Evolutionary conservation across 805 yeast species (phyloP).

Genomic region (Helenozyma rhizophorensis): DNA sequence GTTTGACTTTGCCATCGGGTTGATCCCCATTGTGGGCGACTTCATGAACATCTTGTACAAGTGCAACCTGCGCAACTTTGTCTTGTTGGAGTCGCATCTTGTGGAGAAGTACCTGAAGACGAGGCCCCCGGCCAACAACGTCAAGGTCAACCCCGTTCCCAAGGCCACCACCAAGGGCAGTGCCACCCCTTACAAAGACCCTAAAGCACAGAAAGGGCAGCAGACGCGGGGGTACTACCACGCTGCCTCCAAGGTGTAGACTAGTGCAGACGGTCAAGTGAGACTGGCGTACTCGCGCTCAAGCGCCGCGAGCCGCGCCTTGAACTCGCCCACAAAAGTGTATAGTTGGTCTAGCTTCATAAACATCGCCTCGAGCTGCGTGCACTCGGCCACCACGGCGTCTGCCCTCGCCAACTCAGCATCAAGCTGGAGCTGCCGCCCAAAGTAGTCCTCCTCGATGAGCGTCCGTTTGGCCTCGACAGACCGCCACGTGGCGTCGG

Average conservation of each 20-base stretch:
- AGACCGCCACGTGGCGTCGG: slow-evolving; percentile 34
- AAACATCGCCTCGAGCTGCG: slow-evolving; percentile 48
- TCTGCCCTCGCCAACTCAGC: slow-evolving; percentile 38
- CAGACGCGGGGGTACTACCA: slow-evolving; percentile 1
- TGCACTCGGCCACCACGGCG: slow-evolving; percentile 39
- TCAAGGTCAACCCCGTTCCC: background rate
- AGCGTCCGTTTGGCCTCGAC: slow-evolving; percentile 28
- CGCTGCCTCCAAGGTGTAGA: background rate
- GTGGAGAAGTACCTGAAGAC: slow-evolving; percentile 25
- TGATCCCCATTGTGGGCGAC: slow-evolving; percentile 24
- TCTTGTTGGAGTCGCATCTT: slow-evolving; percentile 30
- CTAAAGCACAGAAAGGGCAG: no score
- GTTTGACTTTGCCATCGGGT: slow-evolving; percentile 38
- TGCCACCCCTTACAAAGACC: no score
- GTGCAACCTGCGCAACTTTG: slow-evolving; percentile 23
- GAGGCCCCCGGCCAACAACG: background rate
- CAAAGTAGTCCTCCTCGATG: slow-evolving; percentile 18
- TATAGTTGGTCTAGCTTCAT: slow-evolving; percentile 50
- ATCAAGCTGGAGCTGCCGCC: slow-evolving; percentile 28
- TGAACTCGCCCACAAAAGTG: slow-evolving; percentile 24
- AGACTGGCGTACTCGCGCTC: slow-evolving; percentile 12
- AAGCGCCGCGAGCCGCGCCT: slow-evolving; percentile 13
- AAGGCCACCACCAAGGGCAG: no score
- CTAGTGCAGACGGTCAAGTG: background rate
- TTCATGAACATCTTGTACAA: slow-evolving; percentile 20